Evolutionary conservation across 495 filamentous ascomycete genomes (phyloP).

Genomic region (Aspergillus avenaceus): DNA sequence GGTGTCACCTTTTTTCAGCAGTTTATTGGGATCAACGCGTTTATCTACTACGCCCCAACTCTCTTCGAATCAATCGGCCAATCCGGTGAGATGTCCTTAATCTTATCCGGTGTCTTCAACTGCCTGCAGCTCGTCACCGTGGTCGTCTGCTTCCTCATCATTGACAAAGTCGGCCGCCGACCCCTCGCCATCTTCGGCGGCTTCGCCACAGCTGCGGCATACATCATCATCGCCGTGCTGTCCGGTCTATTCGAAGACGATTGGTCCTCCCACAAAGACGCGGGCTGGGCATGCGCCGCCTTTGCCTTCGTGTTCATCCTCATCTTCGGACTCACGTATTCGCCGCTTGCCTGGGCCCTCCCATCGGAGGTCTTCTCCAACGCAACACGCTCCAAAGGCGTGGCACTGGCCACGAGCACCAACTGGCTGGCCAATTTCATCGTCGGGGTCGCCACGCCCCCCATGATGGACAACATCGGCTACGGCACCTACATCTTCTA

Average conservation of each 20-base stretch:
- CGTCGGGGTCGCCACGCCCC: slow-evolving; percentile 9
- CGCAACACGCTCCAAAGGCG: slow-evolving; percentile 17
- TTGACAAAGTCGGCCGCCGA: slow-evolving; percentile 21
- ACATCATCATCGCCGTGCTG: slow-evolving; percentile 23
- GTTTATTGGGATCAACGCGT: slow-evolving; percentile 27
- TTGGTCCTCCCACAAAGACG: slow-evolving; percentile 17
- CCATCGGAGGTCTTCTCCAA: slow-evolving; percentile 20
- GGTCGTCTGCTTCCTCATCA: slow-evolving; percentile 8
- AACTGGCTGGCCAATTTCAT: slow-evolving; percentile 14
- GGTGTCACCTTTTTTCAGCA: slow-evolving; percentile 21
- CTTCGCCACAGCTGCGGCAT: slow-evolving; percentile 12
- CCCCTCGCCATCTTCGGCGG: slow-evolving; percentile 19
- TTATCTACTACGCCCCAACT: slow-evolving; percentile 29
- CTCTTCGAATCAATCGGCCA: slow-evolving; percentile 24
- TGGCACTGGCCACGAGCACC: slow-evolving; percentile 15
- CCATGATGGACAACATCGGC: slow-evolving; percentile 11
- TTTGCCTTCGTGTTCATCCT: slow-evolving; percentile 9
- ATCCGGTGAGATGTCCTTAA: slow-evolving; percentile 16
- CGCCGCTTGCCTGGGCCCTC: slow-evolving; percentile 18
- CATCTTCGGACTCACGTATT: slow-evolving; percentile 1
- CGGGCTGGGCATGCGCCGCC: slow-evolving; percentile 22
- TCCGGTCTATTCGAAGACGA: slow-evolving; percentile 9
- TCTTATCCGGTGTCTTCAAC: slow-evolving; percentile 24
- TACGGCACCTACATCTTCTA: slow-evolving; percentile 16
- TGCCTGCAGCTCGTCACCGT: slow-evolving; percentile 19